Conservation (phyloP, 805 yeast genomes). For the Lachancea sp. region DNA sequence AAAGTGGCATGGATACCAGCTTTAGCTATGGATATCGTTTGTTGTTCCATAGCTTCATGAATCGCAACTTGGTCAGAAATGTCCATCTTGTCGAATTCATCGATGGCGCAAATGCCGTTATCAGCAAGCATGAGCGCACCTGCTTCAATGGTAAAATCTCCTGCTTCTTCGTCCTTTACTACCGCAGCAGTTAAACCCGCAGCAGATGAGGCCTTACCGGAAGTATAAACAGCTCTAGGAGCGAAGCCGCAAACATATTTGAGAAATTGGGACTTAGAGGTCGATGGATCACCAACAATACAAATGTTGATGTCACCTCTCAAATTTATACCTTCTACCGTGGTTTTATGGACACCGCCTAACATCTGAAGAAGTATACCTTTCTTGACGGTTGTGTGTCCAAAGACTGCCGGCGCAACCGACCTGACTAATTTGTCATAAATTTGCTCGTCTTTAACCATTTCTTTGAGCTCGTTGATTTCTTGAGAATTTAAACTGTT, state of each 20-base stretch:
- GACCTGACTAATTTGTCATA: constrained; percentile 81
- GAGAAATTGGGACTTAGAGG: constrained; percentile 91
- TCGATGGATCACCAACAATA: constrained; percentile 96
- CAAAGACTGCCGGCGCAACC: constrained; percentile 93
- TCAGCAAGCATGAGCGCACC: constrained; percentile 98
- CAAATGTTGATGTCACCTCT: constrained; percentile 97
- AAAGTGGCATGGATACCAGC: constrained; percentile 98
- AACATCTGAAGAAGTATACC: constrained; percentile 82
- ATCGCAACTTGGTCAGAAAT: constrained; percentile 92
- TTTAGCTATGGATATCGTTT: constrained; percentile 95
- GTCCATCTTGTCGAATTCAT: constrained; percentile 98
- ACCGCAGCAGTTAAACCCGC: constrained; percentile 99
- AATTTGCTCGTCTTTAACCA: constrained; percentile 85
- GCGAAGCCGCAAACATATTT: constrained; percentile 88
- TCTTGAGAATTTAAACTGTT: constrained; percentile 75
- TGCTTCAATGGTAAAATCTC: constrained; percentile 95
- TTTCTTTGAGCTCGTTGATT: constrained; percentile 73
- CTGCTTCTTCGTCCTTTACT: constrained; percentile 93
- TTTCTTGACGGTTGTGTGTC: constrained; percentile 90
- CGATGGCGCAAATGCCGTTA: constrained; percentile 97
- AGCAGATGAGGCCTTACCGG: constrained; percentile 97
- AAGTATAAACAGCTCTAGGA: constrained; percentile 92
- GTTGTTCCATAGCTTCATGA: constrained; percentile 99
- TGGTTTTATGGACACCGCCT: constrained; percentile 92
- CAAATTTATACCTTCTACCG: constrained; percentile 88